These are phyloP conservation scores for Streptanthus diversifolius DNA, from an alignment of 345 rosid species.

Conservation along the genomic window DNA sequence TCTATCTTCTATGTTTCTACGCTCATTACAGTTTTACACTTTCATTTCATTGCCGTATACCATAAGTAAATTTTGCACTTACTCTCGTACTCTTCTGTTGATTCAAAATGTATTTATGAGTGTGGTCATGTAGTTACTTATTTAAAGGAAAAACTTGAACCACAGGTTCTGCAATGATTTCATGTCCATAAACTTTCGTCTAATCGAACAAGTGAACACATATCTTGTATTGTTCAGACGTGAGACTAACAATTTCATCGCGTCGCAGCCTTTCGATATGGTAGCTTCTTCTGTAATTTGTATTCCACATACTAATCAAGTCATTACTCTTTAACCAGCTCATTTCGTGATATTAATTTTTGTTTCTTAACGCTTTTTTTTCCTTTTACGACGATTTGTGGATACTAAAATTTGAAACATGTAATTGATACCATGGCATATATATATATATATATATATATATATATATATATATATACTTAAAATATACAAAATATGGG, in stretches of 20 bases:
- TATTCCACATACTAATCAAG: background rate
- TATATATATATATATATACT: background rate
- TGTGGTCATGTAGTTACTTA: background rate
- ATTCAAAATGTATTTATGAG: background rate
- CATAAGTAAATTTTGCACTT: background rate
- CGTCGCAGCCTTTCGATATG: background rate
- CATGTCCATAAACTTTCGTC: background rate
- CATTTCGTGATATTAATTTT: background rate
- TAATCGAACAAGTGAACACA: background rate
- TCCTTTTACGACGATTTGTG: too few species aligned
- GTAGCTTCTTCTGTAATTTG: background rate
- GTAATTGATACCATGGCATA: background rate
- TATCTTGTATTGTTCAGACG: background rate
- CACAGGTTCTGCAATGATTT: background rate
- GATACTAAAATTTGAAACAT: background rate
- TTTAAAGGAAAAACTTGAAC: background rate
- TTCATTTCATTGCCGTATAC: constrained; percentile 6
- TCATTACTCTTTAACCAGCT: background rate
- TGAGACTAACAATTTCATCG: background rate
- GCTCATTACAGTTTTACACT: background rate
- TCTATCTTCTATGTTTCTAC: constrained; percentile 21
- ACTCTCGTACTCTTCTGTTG: background rate
- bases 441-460: background rate
- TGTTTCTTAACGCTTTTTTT: too few species aligned
- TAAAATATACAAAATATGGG: constrained; percentile 10